Conservation (phyloP, 768 basidiomycete genomes). For the Cantharellus anzutake region DNA sequence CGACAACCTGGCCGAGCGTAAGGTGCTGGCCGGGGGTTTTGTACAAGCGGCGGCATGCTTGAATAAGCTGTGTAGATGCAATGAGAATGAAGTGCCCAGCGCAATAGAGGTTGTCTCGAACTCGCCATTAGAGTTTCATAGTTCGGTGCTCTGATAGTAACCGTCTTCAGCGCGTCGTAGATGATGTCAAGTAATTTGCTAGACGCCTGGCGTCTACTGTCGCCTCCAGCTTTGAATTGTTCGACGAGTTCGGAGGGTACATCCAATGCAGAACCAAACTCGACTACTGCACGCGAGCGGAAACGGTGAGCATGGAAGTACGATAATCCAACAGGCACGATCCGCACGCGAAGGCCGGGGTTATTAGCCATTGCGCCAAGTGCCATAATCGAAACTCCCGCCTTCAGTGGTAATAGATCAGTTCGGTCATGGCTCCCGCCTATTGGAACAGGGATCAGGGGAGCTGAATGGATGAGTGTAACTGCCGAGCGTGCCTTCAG, state of each 20-base stretch:
- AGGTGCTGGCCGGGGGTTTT: slow-evolving; percentile 88
- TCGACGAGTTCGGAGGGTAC: slow-evolving; percentile 80
- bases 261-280: slow-evolving; percentile 81
- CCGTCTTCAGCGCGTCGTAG: slow-evolving; percentile 86
- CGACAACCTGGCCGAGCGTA: slow-evolving; percentile 88
- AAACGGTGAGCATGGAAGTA: slow-evolving; percentile 72
- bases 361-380: slow-evolving; percentile 93
- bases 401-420: slow-evolving; percentile 89
- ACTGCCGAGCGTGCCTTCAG: slow-evolving; percentile 49
- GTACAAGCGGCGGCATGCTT: slow-evolving; percentile 85
- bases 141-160: slow-evolving; percentile 88
- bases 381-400: slow-evolving; percentile 95
- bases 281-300: slow-evolving; percentile 90
- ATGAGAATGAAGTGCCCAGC: slow-evolving; percentile 3
- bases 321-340: slow-evolving; percentile 47
- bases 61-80: slow-evolving; percentile 46
- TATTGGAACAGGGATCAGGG: slow-evolving; percentile 15
- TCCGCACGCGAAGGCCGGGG: slow-evolving; percentile 68
- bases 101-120: slow-evolving; percentile 1
- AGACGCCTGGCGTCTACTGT: slow-evolving; percentile 77
- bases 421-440: slow-evolving; percentile 97
- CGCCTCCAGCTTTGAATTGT: slow-evolving; percentile 81
- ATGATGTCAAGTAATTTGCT: slow-evolving; percentile 75
- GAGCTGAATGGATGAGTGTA: background rate
- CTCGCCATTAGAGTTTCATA: slow-evolving; percentile 94